Evolutionary conservation across 371 early-diverging fungal genomes (phyloP), one percentile per base, ranked within the genome.

Genomic region (Saksenaea vasiformis): DNA sequence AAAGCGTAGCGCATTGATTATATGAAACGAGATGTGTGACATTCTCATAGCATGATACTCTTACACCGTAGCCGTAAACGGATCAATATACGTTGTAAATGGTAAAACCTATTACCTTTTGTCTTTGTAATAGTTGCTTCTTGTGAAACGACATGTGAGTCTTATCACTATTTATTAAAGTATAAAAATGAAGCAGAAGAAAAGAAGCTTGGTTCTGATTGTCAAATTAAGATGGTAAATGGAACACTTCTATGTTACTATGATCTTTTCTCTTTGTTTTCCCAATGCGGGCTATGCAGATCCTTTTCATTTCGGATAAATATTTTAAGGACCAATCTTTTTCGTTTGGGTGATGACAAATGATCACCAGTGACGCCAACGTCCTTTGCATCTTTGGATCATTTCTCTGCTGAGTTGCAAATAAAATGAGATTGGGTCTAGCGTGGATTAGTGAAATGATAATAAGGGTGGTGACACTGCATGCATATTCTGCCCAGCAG

Each of bases 391-490:
- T 47, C 51, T 9, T 19, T 47, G 2, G 7, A 19, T 22, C 22
- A 10, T 39, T 39, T 10, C 39, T 3, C 39, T 39, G 24, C 26
- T 47, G 51, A 47, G 51, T 22, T 47, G 22, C 51, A 47, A 22
- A 17, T 10, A 10, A 8, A 47, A n/a, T 19, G 51, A 47, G 7
- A 47, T 19, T 47, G 22, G 51, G 51, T 47, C n/a, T 47, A 47
- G 51, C 24, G 51, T 47, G 24, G 51, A 47, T 47, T 22, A 3
- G 31, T 31, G 5, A 47, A 11, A 26, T 47, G 51, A 47, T 47
- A 47, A 47, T 47, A 47, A 47, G 24, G 22, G 51, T 17, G 51
- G 51, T 47, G 51, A 47, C 51, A 47, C 51, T 47, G 51, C 51
- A 47, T 47, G 17, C 51, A 47, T n/a, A 24, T 17, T 47, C 17